Evolutionary conservation across 768 basidiomycete species (phyloP), one percentile per base, ranked within the genome.

Genomic region (Leccinum truebloodii): DNA sequence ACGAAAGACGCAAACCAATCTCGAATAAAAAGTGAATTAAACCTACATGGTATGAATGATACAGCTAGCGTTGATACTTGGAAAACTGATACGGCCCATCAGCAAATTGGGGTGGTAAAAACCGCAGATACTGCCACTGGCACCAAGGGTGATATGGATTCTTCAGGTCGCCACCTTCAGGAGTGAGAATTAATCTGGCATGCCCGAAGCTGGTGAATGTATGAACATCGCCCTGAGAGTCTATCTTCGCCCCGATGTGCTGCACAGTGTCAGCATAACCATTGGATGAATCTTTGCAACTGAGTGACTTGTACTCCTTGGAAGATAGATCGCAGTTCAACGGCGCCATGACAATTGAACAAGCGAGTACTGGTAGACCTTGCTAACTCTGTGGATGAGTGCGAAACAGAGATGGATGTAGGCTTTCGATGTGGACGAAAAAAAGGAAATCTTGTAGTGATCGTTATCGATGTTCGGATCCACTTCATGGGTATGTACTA

Each of bases 381-480:
- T 26, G 32, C 30, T 49, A 49, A 24, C 48, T 49, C 48, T 10
- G 51, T n/a, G 35, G 20, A 6, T n/a, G 41, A 44, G 53, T 14
- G 41, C 18, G 20, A 24, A 44, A 26, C n/a, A 14, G 37, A 20
- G 24, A 16, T 18, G 37, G 39, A 26, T 1, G 34, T 37, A 41
- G 13, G 8, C 18, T 4, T 30, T 59, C n/a, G 41, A 41, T 20
- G 50, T 46, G 44, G 44, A 12, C 26, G 30, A 4, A 16, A 3
- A 22, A 26, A 30, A 30, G 7, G 22, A 3, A 44, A 44, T 14
- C 13, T 4, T 26, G 49, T 9, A n/a, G 35, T n/a, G 28, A 20
- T 51, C 18, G 39, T 61, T 44, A 32, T 61, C 59, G 26, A 20
- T 10, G 44, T 44, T 4, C 35, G 20, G 51, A 54, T 62, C 37